Base-by-base conservation (phyloP, 2,329 filamentous ascomycete genomes). In the Monilinia polystroma region DNA sequence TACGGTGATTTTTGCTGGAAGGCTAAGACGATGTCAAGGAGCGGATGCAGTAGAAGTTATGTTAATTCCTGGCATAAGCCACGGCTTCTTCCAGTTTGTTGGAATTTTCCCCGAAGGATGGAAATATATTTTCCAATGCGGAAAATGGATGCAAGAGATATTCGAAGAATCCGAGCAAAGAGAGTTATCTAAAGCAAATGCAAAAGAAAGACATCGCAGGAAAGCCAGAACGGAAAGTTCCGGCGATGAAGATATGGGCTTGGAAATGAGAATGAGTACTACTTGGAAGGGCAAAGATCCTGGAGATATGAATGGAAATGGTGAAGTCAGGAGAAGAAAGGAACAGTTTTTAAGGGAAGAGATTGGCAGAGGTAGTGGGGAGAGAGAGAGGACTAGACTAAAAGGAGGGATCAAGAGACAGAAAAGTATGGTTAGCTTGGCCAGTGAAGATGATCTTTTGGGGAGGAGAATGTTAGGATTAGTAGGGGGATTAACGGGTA, bases 31-130 rank as follows among this genome's bases (percentile, higher is more conserved):
- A 69, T 94, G 93, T 72, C 82, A 90, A 67, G 90, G 91, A 71
- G 87, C 87, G 73, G 89, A 92, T 53, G 86, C 89, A 64, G 88
- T 92, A 0, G 92, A 97, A 74, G 91, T 97, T 1, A 86, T 88
- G 23, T 81, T 98, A 32, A 88, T 99, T 5, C 93, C 93, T 0
- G 93, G 94, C 0, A 92, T 97, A 59, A 93, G 89, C 4, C 95
- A 99, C 74, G 95, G 95, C 0, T 99, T 99, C 78, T 80, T 97
- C 72, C 93, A 97, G 75, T 97, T 99, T 75, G 92, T 92, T 0
- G 83, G 86, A 0, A 82, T 97, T 4, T 99, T 96, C 72, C 93
- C 93, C 0, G 92, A 95, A 11, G 93, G 91, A 1, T 96, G 93
- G 91, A 90, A 89, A 73, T 89, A 96, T 75, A 91, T 98, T 72